A percentile compares a stretch with the other conserved stretches of the same genome.
These are phyloP conservation scores for Leersia perrieri DNA, from an alignment of 176 grass and related monocot genomes.

Conservation along the genomic window DNA sequence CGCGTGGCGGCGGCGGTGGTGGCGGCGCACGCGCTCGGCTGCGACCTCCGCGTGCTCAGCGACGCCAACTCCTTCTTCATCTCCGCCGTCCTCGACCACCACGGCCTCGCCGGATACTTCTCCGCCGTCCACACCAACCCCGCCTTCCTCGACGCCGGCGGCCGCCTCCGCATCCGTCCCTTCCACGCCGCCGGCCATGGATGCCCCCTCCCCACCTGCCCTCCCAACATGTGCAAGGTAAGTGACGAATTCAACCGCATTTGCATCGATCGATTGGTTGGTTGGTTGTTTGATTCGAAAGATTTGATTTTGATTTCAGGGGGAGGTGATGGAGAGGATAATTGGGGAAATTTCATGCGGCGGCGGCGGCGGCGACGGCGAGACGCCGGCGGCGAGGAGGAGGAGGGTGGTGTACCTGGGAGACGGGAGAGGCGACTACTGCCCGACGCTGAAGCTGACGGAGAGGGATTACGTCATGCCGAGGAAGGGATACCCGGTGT, in stretches of 20 bases:
- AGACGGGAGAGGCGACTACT: constrained; percentile 87
- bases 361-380: neutral
- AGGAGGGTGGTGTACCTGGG: constrained; percentile 68
- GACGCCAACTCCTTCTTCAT: constrained; percentile 92
- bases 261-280: too few species aligned
- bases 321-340: constrained; percentile 60
- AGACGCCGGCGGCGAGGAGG: constrained; percentile 28
- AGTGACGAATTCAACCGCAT: too few species aligned
- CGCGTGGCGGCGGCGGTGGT: constrained; percentile 50
- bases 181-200: constrained; percentile 52
- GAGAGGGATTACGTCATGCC: constrained; percentile 71
- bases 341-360: constrained; percentile 5
- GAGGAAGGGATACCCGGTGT: constrained; percentile 62
- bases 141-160: constrained; percentile 52
- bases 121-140: constrained; percentile 71
- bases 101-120: constrained; percentile 68
- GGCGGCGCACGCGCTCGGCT: constrained; percentile 56
- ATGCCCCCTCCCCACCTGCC: constrained; percentile 59
- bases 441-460: constrained; percentile 56
- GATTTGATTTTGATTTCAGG: constrained; percentile 37
- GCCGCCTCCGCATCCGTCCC: constrained; percentile 60
- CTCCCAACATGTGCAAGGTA: constrained; percentile 99
- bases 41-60: constrained; percentile 75
- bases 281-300: neutral
- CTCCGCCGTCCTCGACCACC: constrained; percentile 61